Evolutionary conservation across 106 monocot genomes (phyloP).

Genomic region (Apostasia ramifera): DNA sequence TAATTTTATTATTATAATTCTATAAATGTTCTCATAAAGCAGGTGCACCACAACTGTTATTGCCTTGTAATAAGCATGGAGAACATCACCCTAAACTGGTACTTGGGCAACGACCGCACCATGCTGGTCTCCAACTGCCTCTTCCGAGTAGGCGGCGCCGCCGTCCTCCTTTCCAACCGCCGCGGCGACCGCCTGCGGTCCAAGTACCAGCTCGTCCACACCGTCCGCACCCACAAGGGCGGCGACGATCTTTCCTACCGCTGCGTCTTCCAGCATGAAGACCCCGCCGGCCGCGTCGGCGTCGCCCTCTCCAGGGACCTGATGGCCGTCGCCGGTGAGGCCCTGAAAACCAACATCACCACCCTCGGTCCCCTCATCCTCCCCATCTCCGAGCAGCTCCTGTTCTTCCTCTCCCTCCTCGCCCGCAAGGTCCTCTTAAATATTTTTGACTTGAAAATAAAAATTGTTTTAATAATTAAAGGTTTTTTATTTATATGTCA

Average conservation of each 20-base stretch:
- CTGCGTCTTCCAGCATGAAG: constrained; percentile 19
- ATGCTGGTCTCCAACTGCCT: constrained; percentile 26
- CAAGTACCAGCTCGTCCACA: constrained; percentile 24
- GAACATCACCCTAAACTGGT: constrained; percentile 24
- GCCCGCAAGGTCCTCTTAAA: constrained; percentile 1
- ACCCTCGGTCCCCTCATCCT: constrained; percentile 24
- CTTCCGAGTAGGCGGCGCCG: constrained; percentile 25
- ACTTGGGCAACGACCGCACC: constrained; percentile 18
- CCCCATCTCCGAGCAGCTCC: constrained; percentile 18
- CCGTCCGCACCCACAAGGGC: constrained; percentile 23
- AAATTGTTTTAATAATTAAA: too few relatives aligned
- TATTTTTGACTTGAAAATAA: too few relatives aligned
- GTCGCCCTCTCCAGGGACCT: constrained; percentile 28
- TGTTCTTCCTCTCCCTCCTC: constrained; percentile 12
- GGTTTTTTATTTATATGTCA: too few relatives aligned
- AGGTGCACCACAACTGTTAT: constrained; percentile 17
- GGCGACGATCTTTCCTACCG: constrained; percentile 11
- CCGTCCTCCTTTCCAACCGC: constrained; percentile 24
- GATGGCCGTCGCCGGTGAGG: constrained; percentile 16
- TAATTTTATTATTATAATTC: not conserved
- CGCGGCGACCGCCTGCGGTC: constrained; percentile 6
- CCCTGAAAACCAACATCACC: constrained; percentile 30
- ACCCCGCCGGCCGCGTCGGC: constrained; percentile 1
- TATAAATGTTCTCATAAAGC: not conserved
- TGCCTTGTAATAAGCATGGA: constrained; percentile 19